These are phyloP conservation scores for Plectosphaerella plurivora DNA, from an alignment of 2,329 filamentous ascomycete genomes.

Conservation along the genomic window DNA sequence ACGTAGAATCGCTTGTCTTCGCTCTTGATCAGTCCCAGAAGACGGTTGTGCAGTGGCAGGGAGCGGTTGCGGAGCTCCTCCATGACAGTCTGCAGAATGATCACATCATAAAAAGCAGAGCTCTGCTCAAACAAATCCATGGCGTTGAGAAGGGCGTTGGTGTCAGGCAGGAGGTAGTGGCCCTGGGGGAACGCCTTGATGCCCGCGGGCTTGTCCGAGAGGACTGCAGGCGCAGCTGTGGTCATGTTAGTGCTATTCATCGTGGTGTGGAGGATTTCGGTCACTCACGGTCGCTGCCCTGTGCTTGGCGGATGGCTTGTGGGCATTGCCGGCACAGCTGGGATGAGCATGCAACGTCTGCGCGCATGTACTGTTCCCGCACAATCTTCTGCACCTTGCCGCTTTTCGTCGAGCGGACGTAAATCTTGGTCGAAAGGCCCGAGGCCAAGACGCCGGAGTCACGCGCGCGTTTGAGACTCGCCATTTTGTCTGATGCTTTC, in stretches of 20 bases:
- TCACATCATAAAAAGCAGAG: constrained; percentile 91
- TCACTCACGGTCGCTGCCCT: constrained; percentile 65
- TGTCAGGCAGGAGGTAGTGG: constrained; percentile 93
- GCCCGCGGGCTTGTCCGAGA: constrained; percentile 82
- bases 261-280: no score
- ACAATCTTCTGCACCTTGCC: constrained; percentile 99
- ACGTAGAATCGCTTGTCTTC: constrained; percentile 97
- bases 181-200: constrained; percentile 79
- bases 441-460: constrained; percentile 51
- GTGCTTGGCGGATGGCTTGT: constrained; percentile 30
- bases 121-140: constrained; percentile 97
- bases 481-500: constrained; percentile 40
- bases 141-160: constrained; percentile 88
- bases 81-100: constrained; percentile 91
- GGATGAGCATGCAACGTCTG: constrained; percentile 96
- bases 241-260: not conserved
- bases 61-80: constrained; percentile 95
- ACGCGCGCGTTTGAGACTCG: constrained; percentile 58
- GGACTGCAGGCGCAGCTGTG: constrained; percentile 73
- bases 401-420: constrained; percentile 88
- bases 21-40: constrained; percentile 86
- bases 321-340: constrained; percentile 77
- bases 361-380: constrained; percentile 88
- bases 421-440: constrained; percentile 92
- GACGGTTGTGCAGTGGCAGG: constrained; percentile 87